Evolutionary conservation across 1,284 basidiomycete genomes (phyloP), one percentile per base, ranked within the genome.

Genomic region (Sporisorium reilianum): DNA sequence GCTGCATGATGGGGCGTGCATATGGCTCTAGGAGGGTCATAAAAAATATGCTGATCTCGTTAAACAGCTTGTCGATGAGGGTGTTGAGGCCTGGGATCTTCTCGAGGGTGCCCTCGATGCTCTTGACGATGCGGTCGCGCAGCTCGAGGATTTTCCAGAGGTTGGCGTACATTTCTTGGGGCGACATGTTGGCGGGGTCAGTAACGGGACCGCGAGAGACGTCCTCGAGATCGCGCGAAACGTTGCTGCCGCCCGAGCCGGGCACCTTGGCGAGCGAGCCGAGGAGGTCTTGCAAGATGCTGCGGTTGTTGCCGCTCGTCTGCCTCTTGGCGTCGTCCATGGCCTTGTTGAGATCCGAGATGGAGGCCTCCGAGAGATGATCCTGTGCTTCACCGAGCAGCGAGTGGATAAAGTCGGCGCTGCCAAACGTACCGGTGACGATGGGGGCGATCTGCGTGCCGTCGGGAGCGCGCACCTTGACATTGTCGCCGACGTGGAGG

Each of bases 351-450:
- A 97, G 88, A 82, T 97, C 94, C 0, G 91, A 90, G 1, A 97
- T 93, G 32, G 93, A 95, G 1, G 94, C 92, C 87, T 93, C 86
- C n/a, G 83, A 84, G 23, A 87, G 65, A 46, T 84, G 80, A 50
- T 90, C 89, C 62, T 88, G 88, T 12, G 89, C 89, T 82, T 90
- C 87, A 9, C 87, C 87, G 69, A 87, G 85, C 14, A 83, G 60
- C 16, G 79, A 78, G 49, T 80, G 73, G 23, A 78, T 71, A 80
- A 96, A 96, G 84, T 96, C 94, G 78, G 89, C 91, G 1, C 91
- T 91, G 14, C 94, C 94, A 77, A 96, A 96, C 0, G 93, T 92
- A 9, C 92, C 94, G 2, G 94, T 96, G 12, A 96, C 91, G 50
- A 96, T 87, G 0, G 93, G 94, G 2, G 91, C 90, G 25, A 94